Conservation (phyloP, 768 basidiomycete species). For the Amanita pseudoporphyria region DNA sequence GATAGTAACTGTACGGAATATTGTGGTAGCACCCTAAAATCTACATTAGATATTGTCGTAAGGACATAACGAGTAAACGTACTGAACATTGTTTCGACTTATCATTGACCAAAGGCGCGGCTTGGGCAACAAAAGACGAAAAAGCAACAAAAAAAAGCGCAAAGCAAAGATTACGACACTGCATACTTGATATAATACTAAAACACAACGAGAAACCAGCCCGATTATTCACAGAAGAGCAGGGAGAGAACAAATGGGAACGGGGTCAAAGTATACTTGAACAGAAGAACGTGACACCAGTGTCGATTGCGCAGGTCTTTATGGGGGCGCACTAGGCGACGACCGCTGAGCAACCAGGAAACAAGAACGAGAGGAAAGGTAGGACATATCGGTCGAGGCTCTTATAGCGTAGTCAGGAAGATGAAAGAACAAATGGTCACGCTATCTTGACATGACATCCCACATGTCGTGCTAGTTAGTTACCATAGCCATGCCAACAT, state of each 20-base stretch:
- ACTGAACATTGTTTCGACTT: not conserved
- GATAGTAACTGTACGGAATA: too few relatives aligned
- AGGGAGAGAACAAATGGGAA: not conserved
- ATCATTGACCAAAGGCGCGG: conserved; percentile 21
- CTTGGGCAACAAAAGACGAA: conserved; percentile 21
- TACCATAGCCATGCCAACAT: conserved; percentile 1
- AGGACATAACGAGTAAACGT: too few relatives aligned
- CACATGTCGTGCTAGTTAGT: not conserved
- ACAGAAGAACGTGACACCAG: conserved; percentile 4
- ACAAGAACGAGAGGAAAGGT: not conserved
- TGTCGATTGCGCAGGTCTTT: not conserved
- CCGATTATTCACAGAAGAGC: not conserved
- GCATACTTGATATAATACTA: conserved; percentile 26
- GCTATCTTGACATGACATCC: too few relatives aligned
- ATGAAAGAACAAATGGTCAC: too few relatives aligned
- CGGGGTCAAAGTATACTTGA: conserved; percentile 1
- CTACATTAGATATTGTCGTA: too few relatives aligned
- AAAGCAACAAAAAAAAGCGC: conserved; percentile 30
- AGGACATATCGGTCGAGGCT: not conserved
- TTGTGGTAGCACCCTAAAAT: too few relatives aligned
- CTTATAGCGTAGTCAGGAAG: not conserved
- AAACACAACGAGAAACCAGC: too few relatives aligned
- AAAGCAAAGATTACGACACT: conserved; percentile 26
- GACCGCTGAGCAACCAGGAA: conserved; percentile 1
- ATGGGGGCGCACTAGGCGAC: conserved; percentile 7